Conservation (phyloP, 106 monocot species). For the Agapanthus africanus region DNA sequence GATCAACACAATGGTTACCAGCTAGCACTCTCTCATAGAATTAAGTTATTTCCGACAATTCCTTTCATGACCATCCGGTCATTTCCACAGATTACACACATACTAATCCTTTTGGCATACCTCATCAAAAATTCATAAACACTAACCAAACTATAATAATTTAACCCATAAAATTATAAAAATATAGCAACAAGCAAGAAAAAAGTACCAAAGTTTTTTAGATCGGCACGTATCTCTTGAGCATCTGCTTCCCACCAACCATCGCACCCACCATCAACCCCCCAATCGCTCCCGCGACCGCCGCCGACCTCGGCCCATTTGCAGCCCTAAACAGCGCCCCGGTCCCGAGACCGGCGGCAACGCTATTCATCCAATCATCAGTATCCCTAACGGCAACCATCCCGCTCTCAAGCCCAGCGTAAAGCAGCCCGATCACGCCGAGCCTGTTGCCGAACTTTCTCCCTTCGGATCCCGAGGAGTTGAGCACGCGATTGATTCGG, state of each 20-base stretch:
- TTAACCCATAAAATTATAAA: too few relatives aligned
- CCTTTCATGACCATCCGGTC: too few relatives aligned
- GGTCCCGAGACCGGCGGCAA: conserved; percentile 62
- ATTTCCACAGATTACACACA: too few relatives aligned
- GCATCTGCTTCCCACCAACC: conserved; percentile 52
- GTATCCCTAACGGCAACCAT: conserved; percentile 48
- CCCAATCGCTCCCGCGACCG: conserved; percentile 73
- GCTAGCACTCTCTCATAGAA: too few relatives aligned
- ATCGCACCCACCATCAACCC: conserved; percentile 63
- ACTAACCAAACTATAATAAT: too few relatives aligned
- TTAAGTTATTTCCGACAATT: too few relatives aligned
- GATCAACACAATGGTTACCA: too few relatives aligned
- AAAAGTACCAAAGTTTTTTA: too few relatives aligned
- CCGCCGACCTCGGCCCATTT: conserved; percentile 68
- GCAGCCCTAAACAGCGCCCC: conserved; percentile 62
- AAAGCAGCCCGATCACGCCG: conserved; percentile 73
- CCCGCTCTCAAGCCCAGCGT: conserved; percentile 76
- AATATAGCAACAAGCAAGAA: too few relatives aligned
- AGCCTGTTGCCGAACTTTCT: conserved; percentile 56
- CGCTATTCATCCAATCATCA: conserved; percentile 80
- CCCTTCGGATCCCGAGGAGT: conserved; percentile 52
- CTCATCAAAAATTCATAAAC: too few relatives aligned
- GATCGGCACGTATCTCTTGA: conserved; percentile 74
- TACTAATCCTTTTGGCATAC: too few relatives aligned
- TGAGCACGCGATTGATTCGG: conserved; percentile 61